phyloP scores from a whole-genome alignment of 352 stramenopile species.

The Thalassiosira livingstoniorum region DNA sequence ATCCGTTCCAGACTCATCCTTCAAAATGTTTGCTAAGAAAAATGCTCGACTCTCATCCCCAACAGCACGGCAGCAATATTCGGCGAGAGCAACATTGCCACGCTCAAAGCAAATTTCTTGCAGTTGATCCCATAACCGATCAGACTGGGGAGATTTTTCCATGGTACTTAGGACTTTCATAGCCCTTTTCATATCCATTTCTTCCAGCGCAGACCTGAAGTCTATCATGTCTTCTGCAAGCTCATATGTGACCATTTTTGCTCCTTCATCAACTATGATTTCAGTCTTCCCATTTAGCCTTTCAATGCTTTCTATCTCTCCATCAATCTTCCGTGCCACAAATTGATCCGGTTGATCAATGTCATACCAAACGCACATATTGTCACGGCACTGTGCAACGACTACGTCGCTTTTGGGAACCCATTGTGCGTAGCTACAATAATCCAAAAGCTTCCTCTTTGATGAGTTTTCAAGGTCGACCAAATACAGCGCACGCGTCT shows the following conservation, averaged over 20 bases:
- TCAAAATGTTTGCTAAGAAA: background rate
- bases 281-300: background rate
- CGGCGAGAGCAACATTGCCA: background rate
- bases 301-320: constrained; percentile 5
- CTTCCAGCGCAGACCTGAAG: background rate
- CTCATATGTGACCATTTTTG: background rate
- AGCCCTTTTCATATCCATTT: background rate
- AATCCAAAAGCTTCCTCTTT: background rate
- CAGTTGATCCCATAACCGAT: background rate
- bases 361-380: constrained; percentile 4
- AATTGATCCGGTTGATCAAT: background rate
- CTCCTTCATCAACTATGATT: background rate
- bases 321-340: background rate
- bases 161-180: background rate
- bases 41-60: background rate
- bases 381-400: background rate
- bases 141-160: background rate
- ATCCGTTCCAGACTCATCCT: background rate
- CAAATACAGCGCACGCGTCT: background rate
- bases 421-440: constrained; percentile 4
- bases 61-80: background rate
- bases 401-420: background rate
- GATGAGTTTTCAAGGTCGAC: background rate
- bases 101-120: background rate
- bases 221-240: background rate